A percentile compares a stretch with the other conserved stretches of the same genome.
Evolutionary conservation across 2,329 filamentous ascomycete genomes (phyloP).

Genomic region (Niveomyces coronatus): DNA sequence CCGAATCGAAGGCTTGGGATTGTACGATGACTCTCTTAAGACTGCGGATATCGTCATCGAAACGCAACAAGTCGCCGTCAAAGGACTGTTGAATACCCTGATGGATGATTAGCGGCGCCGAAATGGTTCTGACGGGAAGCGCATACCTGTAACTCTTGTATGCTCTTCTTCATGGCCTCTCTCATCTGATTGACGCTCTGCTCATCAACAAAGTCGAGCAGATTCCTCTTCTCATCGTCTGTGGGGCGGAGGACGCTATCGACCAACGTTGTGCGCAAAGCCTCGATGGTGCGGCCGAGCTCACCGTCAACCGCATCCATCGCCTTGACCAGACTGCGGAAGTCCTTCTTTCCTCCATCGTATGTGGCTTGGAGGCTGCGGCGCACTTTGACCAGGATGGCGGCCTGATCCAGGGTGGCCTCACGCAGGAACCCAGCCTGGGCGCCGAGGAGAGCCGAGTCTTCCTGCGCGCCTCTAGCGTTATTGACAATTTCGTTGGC

Average conservation of each 20-base stretch:
- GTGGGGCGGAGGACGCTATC: conserved; percentile 51
- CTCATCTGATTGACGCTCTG: conserved; percentile 55
- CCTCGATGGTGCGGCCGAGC: conserved; percentile 55
- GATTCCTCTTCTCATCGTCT: conserved; percentile 47
- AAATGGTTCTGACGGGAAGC: conserved; percentile 3
- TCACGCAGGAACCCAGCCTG: conserved; percentile 57
- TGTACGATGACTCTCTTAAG: conserved; percentile 49
- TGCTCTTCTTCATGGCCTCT: conserved; percentile 57
- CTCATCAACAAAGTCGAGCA: conserved; percentile 71
- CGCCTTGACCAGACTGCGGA: conserved; percentile 48
- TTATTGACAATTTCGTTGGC: conserved; percentile 77
- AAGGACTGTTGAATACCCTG: conserved; percentile 60
- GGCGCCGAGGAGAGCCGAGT: conserved; percentile 63
- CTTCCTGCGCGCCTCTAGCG: conserved; percentile 66
- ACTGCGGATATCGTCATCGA: conserved; percentile 62
- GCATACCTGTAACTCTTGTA: conserved; percentile 56
- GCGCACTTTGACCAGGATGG: conserved; percentile 40
- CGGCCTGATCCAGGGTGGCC: conserved; percentile 47
- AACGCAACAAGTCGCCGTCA: conserved; percentile 62
- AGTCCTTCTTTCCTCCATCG: conserved; percentile 48
- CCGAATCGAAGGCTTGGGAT: conserved; percentile 22
- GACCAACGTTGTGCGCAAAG: conserved; percentile 53
- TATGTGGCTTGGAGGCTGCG: conserved; percentile 44
- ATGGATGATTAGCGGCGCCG: conserved; percentile 5
- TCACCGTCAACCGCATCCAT: conserved; percentile 58